phyloP scores from a whole-genome alignment of 257 asterid genomes.

The Haberlea rhodopensis region DNA sequence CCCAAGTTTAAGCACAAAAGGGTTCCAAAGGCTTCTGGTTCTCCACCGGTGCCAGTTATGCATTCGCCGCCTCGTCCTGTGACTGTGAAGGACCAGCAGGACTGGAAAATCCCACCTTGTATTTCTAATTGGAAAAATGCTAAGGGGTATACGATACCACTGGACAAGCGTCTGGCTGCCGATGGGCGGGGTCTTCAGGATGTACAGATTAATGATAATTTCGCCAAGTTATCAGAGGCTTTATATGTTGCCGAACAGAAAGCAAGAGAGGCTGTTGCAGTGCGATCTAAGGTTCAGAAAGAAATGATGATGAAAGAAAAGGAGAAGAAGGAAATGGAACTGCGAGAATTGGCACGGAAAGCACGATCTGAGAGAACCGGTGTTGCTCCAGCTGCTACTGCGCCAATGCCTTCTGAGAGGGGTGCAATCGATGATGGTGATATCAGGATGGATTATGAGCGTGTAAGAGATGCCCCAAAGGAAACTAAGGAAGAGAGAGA shows the following conservation, averaged over 20 bases:
- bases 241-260: slow-evolving; percentile 81
- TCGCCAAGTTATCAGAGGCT: slow-evolving; percentile 76
- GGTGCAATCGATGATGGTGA: slow-evolving; percentile 42
- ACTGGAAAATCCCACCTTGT: slow-evolving; percentile 94
- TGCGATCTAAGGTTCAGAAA: slow-evolving; percentile 86
- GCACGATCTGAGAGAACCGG: slow-evolving; percentile 86
- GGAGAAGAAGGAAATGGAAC: slow-evolving; percentile 82
- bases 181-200: slow-evolving; percentile 97
- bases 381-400: slow-evolving; percentile 48
- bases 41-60: slow-evolving; percentile 97
- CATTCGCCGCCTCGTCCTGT: slow-evolving; percentile 95
- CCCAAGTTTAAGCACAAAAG: slow-evolving; percentile 93
- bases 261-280: slow-evolving; percentile 93
- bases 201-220: slow-evolving; percentile 87
- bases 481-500: slow-evolving; percentile 71
- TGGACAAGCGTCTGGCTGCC: slow-evolving; percentile 91
- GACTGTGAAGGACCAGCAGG: slow-evolving; percentile 90
- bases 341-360: slow-evolving; percentile 79
- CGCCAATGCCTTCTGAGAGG: slow-evolving; percentile 67
- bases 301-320: slow-evolving; percentile 93
- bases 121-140: slow-evolving; percentile 97
- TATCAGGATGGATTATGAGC: slow-evolving; percentile 55
- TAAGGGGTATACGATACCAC: slow-evolving; percentile 90
- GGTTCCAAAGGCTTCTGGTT: slow-evolving; percentile 91
- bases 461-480: slow-evolving; percentile 54